Evolutionary conservation across 768 basidiomycete genomes (phyloP), one percentile per base, ranked within the genome.

Genomic region (Hericium coralloides): DNA sequence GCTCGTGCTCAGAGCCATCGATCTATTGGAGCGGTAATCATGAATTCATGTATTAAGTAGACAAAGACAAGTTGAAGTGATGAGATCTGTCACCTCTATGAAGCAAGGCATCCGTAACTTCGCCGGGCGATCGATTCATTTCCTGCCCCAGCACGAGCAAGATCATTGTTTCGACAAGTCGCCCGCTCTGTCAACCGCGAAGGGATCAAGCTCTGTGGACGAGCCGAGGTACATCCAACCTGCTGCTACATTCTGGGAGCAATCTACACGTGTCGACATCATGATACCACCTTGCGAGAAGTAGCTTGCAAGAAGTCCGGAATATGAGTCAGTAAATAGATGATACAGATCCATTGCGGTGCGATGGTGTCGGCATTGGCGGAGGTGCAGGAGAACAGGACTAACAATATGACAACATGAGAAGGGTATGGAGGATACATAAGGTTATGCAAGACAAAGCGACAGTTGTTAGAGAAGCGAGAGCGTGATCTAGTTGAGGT

Each of bases 401-500:
- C 9, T 18, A 23, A 15, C n/a, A 23, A 49, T 14, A 18, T 49
- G 5, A 49, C 52, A 22, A 41, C 55, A 53, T 62, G 51, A 59
- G 43, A 57, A 60, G 65, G 60, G 63, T 62, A 67, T 64, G 57
- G 45, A 60, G 59, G 58, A 63, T 62, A 65, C 61, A 66, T 55
- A 62, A 58, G 53, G 49, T 59, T 62, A 62, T 57, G 58, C 52
- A 47, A 54, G 55, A 53, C 53, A 53, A 39, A 17, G 56, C 43
- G 20, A 45, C n/a, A 6, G 43, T n/a, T 18, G 4, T 20, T n/a
- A n/a, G 22, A 50, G 17, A 10, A 10, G 20, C 22, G 23, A 38
- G 14, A 48, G 20, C 43, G 6, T 52, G 26, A 36, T 80, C 82
- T 89, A 98, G 75, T 97, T 97, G 77, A 97, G 88, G 77, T 83